Base-by-base conservation (phyloP, 2,329 filamentous ascomycete genomes). In the Colletotrichum abscissum region DNA sequence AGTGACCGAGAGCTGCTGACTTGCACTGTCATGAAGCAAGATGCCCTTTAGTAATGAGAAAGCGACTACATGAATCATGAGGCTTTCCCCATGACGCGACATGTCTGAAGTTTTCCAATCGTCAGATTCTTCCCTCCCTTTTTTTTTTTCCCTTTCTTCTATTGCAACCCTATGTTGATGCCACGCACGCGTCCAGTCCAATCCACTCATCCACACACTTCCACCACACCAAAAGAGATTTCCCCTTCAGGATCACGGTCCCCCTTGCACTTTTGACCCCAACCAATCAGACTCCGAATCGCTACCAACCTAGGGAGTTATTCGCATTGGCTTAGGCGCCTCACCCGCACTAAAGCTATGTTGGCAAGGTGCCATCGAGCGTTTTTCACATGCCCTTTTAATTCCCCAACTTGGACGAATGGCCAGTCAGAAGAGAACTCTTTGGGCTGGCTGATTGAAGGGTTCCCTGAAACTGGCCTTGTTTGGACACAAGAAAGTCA, bases 1-100 rank as follows among this genome's bases (percentile, higher is more conserved):
- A 70, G 70, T 73, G 70, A 70, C 56, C 46, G 54, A 55, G 55
- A 54, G 60, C 70, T 70, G 70, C 66, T 70, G 70, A 73, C 70
- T 38, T 11, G 30, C 58, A 24, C 38, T 60, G 54, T 60, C 66
- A 59, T 70, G 35, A 56, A n/a, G n/a, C 24, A 35, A 14, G 26
- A 57, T 16, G 14, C 56, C 35, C n/a, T 56, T 26, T 11, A n/a
- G 28, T 59, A 26, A 42, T 33, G 16, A 22, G n/a, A 14, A n/a
- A 16, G 19, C 19, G 5, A 16, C 55, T 55, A 5, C 26, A 9
- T 46, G 67, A 65, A 60, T 64, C 66, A 73, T 64, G 66, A 38
- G 30, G 24, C 42, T 69, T 30, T 26, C 3, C 54, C 22, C 59
- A 64, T 69, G 70, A 69, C 24, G 66, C 59, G 16, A 30, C 9